Base-by-base conservation (phyloP, 2,329 filamentous ascomycete species). In the Aspergillus flavus region DNA sequence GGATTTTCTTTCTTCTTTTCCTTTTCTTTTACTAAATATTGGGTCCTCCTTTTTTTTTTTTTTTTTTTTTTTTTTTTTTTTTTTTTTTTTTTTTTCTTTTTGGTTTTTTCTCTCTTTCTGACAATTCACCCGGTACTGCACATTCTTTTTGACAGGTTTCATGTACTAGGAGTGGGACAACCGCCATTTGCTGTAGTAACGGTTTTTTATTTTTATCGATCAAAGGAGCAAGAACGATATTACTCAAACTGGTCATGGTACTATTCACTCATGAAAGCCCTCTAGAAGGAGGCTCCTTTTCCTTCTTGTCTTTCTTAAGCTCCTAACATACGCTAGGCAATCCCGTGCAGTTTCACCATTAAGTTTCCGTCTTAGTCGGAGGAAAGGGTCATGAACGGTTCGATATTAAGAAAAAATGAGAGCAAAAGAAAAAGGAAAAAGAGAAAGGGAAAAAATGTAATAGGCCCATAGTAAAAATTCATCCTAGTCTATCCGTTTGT, bases 251-350 rank as follows among this genome's bases (percentile, higher is more conserved):
- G 39, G n/a, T 19, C 39, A n/a, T 41, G 19, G 39, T 41, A 41
- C 14, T 16, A n/a, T 48, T 48, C 7, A 6, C 21, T 28, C 14
- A 32, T 52, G 46, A 32, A 52, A 52, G n/a, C 7, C n/a, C n/a
- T 52, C 16, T 6, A 19, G n/a, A 26, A 10, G 23, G 12, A 26
- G 23, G 23, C 23, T 28, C 46, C 23, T 19, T 12, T 16, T 54
- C 23, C 34, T 39, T 43, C 60, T 30, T 54, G 23, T 53, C 46
- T 41, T 46, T 54, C 32, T 32, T 32, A 45, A 39, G 26, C 64
- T 66, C 66, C 66, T 68, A 59, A 57, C 64, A 62, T 68, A 66
- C 63, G 66, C 53, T 59, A 66, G 63, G 58, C 56, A 21, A 57
- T 50, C 26, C 32, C 52, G 26, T 61, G 32, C 32, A 45, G 48